phyloP scores from a whole-genome alignment of 2,329 filamentous ascomycete species.

The Hymenoscyphus repandus region DNA sequence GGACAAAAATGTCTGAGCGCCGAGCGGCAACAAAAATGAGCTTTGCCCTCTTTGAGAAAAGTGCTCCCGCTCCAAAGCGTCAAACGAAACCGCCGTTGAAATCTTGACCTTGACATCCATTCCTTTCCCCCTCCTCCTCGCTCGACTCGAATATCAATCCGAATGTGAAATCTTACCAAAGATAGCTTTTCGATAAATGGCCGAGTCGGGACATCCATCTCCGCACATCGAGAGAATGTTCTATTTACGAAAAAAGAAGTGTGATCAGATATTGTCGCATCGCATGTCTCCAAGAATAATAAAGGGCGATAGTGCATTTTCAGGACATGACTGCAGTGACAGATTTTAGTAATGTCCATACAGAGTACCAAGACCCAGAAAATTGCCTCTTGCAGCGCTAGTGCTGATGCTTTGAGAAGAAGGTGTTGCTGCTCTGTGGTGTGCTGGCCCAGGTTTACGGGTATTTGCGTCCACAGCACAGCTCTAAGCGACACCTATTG shows the following conservation, averaged over 20 bases:
- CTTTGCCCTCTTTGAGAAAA: background rate
- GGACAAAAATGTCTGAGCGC: background rate
- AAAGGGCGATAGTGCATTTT: background rate
- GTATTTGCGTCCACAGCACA: background rate
- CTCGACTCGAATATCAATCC: background rate
- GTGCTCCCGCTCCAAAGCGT: background rate
- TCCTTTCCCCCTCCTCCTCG: too few species aligned
- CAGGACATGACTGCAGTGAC: slow-evolving; percentile 1
- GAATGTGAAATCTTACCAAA: background rate
- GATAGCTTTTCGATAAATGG: background rate
- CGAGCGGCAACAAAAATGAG: background rate
- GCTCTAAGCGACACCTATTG: background rate
- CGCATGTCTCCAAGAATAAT: background rate
- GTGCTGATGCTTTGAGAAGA: background rate
- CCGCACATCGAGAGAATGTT: background rate
- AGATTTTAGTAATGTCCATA: background rate
- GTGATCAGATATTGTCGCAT: background rate
- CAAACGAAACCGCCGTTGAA: slow-evolving; percentile 3
- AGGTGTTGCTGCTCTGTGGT: too few species aligned
- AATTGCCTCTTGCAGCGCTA: background rate
- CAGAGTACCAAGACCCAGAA: background rate
- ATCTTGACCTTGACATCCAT: too few species aligned
- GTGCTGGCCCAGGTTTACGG: too few species aligned
- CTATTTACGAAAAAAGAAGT: background rate
- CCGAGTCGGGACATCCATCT: background rate